A percentile compares a stretch with the other conserved stretches of the same genome.
phyloP scores from a whole-genome alignment of 495 filamentous ascomycete genomes.

The Aspergillus cavernicola region DNA sequence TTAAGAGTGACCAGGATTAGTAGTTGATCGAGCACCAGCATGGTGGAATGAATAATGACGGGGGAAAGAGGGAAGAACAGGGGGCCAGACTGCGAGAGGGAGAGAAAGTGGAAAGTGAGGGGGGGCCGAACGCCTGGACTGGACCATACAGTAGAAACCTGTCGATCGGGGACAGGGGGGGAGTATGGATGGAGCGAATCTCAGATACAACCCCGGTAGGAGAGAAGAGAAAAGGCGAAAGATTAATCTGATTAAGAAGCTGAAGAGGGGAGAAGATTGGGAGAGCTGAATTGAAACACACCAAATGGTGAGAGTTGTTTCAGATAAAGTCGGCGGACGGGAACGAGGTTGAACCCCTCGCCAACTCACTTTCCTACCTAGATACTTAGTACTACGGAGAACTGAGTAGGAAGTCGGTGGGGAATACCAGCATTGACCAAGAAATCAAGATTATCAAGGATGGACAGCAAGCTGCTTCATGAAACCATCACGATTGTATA shows the following conservation, averaged over 20 bases:
- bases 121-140: conserved; percentile 10
- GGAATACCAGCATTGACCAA: background rate
- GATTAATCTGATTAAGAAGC: conserved; percentile 3
- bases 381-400: background rate
- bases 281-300: conserved; percentile 18
- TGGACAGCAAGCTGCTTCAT: background rate
- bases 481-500: conserved; percentile 4
- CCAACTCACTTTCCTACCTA: conserved; percentile 11
- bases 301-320: conserved; percentile 17
- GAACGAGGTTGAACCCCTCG: conserved; percentile 8
- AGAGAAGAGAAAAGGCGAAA: background rate
- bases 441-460: conserved; percentile 2
- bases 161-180: conserved; percentile 14
- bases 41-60: conserved; percentile 1
- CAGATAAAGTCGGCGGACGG: conserved; percentile 20
- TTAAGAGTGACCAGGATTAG: conserved; percentile 10
- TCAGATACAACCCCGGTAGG: background rate
- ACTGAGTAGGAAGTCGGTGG: background rate
- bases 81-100: conserved; percentile 10
- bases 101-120: conserved; percentile 11
- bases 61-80: background rate
- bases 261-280: conserved; percentile 1
- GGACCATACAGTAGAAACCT: conserved; percentile 12
- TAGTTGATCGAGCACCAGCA: conserved; percentile 11
- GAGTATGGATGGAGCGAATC: background rate